Conservation (phyloP, 768 basidiomycete species). For the Suillus spraguei region DNA sequence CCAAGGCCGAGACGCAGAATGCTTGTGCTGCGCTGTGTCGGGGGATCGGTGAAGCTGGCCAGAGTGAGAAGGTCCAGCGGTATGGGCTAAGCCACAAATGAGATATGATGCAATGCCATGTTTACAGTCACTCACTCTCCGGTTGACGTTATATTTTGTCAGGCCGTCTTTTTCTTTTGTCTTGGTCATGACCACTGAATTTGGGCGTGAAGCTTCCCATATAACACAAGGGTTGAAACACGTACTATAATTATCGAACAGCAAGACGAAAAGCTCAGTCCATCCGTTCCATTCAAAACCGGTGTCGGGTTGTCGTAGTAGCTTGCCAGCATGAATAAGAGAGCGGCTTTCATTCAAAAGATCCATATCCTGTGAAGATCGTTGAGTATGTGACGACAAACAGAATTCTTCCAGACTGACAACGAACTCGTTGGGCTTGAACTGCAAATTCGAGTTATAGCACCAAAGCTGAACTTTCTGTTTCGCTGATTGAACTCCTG, state of each 20-base stretch:
- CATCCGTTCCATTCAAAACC: conserved; percentile 89
- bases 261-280: conserved; percentile 85
- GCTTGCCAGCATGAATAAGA: conserved; percentile 79
- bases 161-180: conserved; percentile 75
- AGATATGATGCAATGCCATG: background rate
- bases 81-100: conserved; percentile 64
- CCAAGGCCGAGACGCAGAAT: conserved; percentile 66
- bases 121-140: conserved; percentile 55
- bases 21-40: conserved; percentile 74
- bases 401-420: conserved; percentile 33
- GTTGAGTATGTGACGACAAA: conserved; percentile 1
- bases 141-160: conserved; percentile 78
- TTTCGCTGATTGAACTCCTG: conserved; percentile 83
- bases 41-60: conserved; percentile 79
- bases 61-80: conserved; percentile 89
- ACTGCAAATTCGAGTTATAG: conserved; percentile 76
- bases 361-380: conserved; percentile 72
- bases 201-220: conserved; percentile 15
- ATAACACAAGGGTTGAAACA: conserved; percentile 6
- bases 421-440: conserved; percentile 77
- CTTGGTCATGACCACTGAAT: conserved; percentile 86
- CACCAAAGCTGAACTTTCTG: conserved; percentile 90
- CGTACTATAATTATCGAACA: conserved; percentile 96
- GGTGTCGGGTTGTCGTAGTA: conserved; percentile 86
- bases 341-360: conserved; percentile 81